phyloP scores from a whole-genome alignment of 306 rosid species.

The Gleditsia sinensis region DNA sequence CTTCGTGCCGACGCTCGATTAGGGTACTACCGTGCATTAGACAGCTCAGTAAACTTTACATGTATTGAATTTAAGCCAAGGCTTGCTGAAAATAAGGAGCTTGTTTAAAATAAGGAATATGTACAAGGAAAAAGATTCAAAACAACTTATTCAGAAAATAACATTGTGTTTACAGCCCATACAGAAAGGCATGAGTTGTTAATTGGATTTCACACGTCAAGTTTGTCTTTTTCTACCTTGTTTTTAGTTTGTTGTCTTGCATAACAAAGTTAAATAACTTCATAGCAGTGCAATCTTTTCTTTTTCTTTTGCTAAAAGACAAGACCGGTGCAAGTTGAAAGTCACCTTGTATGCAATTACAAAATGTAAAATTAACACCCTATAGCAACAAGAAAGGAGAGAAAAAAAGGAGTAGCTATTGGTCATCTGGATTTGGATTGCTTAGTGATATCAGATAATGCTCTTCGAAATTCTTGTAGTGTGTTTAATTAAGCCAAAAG shows the following conservation, averaged over 20 bases:
- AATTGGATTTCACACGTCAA: constrained; percentile 41
- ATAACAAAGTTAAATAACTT: constrained; percentile 24
- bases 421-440: not conserved
- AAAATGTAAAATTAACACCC: not conserved
- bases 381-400: not conserved
- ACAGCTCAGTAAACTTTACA: constrained; percentile 36
- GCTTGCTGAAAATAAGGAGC: too few species aligned
- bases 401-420: not conserved
- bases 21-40: too few species aligned
- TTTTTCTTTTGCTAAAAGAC: constrained; percentile 27
- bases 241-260: constrained; percentile 32
- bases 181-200: constrained; percentile 50
- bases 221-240: constrained; percentile 42
- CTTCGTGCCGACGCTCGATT: too few species aligned
- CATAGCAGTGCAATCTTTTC: not conserved
- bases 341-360: not conserved
- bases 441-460: constrained; percentile 2
- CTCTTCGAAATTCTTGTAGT: not conserved
- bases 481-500: constrained; percentile 30
- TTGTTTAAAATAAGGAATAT: constrained; percentile 2
- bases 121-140: constrained; percentile 14
- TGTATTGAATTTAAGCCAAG: constrained; percentile 35
- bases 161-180: constrained; percentile 29
- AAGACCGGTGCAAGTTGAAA: constrained; percentile 4
- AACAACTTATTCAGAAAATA: constrained; percentile 32